Conservation (phyloP, 257 asterid genomes). For the Euphrasia confusa region DNA sequence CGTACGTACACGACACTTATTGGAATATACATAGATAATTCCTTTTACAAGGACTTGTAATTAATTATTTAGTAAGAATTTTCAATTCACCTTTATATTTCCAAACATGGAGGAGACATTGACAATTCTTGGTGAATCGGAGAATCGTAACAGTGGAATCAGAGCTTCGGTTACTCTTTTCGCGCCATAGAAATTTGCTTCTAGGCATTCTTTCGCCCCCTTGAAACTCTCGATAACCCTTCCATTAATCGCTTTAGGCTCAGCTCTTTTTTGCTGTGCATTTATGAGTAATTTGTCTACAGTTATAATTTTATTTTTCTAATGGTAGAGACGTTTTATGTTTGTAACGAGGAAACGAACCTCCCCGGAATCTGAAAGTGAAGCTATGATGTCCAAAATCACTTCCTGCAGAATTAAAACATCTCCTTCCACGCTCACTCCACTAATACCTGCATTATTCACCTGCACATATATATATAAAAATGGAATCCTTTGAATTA, state of each 20-base stretch:
- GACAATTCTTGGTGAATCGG: conserved; percentile 44
- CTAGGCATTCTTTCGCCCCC: conserved; percentile 39
- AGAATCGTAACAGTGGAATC: conserved; percentile 39
- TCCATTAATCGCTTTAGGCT: conserved; percentile 25
- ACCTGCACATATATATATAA: conserved; percentile 41
- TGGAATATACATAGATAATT: too few relatives aligned
- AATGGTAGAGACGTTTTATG: not conserved
- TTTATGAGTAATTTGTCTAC: not conserved
- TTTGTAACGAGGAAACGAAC: not conserved
- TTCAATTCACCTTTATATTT: conserved; percentile 34
- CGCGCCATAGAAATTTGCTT: conserved; percentile 36
- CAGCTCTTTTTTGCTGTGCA: conserved; percentile 25
- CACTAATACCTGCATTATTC: conserved; percentile 47
- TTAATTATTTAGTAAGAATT: too few relatives aligned
- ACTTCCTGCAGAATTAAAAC: conserved; percentile 12
- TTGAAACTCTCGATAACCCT: conserved; percentile 25
- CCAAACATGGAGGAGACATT: conserved; percentile 47
- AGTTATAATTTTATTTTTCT: not conserved
- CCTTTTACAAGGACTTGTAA: too few relatives aligned
- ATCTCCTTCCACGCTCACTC: conserved; percentile 30
- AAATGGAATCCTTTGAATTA: not conserved
- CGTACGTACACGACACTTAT: not conserved
- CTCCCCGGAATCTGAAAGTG: not conserved
- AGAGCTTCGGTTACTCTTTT: conserved; percentile 36
- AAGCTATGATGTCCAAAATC: not conserved